Conservation (phyloP, 257 asterid genomes). For the Leptodermis oblonga region DNA sequence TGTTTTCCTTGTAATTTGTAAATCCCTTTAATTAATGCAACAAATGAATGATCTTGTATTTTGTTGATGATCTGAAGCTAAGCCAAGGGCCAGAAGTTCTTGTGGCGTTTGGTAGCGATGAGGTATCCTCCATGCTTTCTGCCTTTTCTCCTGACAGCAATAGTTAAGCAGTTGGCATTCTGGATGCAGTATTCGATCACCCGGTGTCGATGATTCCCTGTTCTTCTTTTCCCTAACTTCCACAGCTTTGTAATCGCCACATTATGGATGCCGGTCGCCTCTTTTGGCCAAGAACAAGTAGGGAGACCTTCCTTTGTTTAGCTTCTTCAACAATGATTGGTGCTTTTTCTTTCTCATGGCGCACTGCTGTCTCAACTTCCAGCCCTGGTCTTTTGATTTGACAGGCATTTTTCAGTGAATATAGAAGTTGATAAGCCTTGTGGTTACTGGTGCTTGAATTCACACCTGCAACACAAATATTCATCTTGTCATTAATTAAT, state of each 20-base stretch:
- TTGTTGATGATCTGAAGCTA: constrained; percentile 22
- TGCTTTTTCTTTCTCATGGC: constrained; percentile 71
- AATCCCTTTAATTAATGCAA: background rate
- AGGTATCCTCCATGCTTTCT: constrained; percentile 76
- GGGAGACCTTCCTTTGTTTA: constrained; percentile 38
- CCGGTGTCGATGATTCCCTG: constrained; percentile 16
- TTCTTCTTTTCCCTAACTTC: constrained; percentile 31
- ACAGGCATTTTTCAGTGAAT: constrained; percentile 26
- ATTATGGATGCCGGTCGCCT: constrained; percentile 47
- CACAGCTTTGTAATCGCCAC: constrained; percentile 61
- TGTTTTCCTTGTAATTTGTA: background rate
- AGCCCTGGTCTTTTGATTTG: constrained; percentile 33
- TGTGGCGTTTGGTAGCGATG: constrained; percentile 89
- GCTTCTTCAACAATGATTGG: constrained; percentile 63
- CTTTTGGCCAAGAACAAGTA: constrained; percentile 72
- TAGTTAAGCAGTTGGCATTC: constrained; percentile 77
- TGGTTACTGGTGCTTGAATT: constrained; percentile 11
- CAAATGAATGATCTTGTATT: too few relatives aligned
- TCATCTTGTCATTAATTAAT: too few relatives aligned
- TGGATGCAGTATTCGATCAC: constrained; percentile 72
- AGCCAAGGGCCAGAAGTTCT: constrained; percentile 93
- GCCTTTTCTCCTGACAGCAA: constrained; percentile 78
- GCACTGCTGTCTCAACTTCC: constrained; percentile 52
- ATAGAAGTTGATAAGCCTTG: constrained; percentile 22
- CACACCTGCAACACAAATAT: constrained; percentile 56